Conservation (phyloP, 169 alveolate genomes). For the Eimeria maxima region DNA sequence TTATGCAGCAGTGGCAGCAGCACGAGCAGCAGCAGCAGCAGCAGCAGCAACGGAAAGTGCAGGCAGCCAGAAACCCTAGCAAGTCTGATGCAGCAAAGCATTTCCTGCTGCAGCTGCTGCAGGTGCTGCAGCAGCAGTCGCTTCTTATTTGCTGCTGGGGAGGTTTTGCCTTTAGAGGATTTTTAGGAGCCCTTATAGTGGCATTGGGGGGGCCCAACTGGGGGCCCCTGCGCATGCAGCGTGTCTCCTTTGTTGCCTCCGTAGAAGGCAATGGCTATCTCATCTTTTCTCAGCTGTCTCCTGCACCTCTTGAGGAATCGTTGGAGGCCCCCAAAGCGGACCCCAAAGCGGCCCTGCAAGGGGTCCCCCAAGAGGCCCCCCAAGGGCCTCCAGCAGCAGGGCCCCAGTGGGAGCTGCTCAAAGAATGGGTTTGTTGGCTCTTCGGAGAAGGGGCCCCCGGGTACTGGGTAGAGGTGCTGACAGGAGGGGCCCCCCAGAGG, state of each 20-base stretch:
- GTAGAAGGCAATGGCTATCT: neutral
- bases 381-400: neutral
- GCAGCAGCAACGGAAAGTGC: slow-evolving; percentile 33
- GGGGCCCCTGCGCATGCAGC: slow-evolving; percentile 52
- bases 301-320: neutral
- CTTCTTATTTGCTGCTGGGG: neutral
- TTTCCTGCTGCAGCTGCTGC: slow-evolving; percentile 14
- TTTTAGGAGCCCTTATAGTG: neutral
- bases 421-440: neutral
- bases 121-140: neutral
- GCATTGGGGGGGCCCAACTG: neutral
- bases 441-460: neutral
- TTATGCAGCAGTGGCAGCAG: slow-evolving; percentile 2
- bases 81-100: neutral
- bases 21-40: slow-evolving; percentile 36
- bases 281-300: slow-evolving; percentile 37
- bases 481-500: neutral
- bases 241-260: slow-evolving; percentile 33
- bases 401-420: neutral
- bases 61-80: neutral
- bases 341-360: neutral
- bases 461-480: neutral
- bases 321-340: neutral
- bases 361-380: neutral
- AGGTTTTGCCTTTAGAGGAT: neutral